Evolutionary conservation across 164 flowering plant species (phyloP).

Genomic region (Vitis riparia): DNA sequence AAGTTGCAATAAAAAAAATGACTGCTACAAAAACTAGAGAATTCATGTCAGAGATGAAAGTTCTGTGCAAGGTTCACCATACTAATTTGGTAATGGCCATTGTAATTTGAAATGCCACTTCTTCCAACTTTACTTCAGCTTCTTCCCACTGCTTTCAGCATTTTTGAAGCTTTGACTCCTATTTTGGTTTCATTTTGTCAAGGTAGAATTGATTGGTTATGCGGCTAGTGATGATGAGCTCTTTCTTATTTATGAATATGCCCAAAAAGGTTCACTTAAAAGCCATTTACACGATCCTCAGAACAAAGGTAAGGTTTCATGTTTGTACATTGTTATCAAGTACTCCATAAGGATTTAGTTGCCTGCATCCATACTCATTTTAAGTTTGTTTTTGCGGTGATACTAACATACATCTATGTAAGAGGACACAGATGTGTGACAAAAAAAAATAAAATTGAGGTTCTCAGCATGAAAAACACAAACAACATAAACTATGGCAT

Average conservation of each 20-base stretch:
- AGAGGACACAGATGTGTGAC: neutral
- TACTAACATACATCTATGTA: neutral
- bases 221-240: constrained; percentile 82
- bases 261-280: constrained; percentile 84
- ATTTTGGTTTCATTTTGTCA: constrained; percentile 51
- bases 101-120: neutral
- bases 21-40: constrained; percentile 85
- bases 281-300: constrained; percentile 88
- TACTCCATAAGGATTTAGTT: neutral
- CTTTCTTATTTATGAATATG: constrained; percentile 83
- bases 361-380: neutral
- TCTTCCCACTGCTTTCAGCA: constrained; percentile 6
- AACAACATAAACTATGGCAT: neutral
- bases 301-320: constrained; percentile 57
- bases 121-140: neutral
- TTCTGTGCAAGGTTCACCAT: constrained; percentile 91
- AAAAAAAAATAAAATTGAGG: neutral
- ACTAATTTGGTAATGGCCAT: constrained; percentile 71
- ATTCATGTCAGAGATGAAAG: constrained; percentile 86
- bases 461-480: neutral
- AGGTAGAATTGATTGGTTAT: constrained; percentile 98
- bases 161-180: constrained; percentile 28
- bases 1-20: constrained; percentile 94
- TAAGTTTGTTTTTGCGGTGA: neutral
- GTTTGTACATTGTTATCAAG: neutral